phyloP scores from a whole-genome alignment of 2,329 filamentous ascomycete species.

The Venturia aucupariae region DNA sequence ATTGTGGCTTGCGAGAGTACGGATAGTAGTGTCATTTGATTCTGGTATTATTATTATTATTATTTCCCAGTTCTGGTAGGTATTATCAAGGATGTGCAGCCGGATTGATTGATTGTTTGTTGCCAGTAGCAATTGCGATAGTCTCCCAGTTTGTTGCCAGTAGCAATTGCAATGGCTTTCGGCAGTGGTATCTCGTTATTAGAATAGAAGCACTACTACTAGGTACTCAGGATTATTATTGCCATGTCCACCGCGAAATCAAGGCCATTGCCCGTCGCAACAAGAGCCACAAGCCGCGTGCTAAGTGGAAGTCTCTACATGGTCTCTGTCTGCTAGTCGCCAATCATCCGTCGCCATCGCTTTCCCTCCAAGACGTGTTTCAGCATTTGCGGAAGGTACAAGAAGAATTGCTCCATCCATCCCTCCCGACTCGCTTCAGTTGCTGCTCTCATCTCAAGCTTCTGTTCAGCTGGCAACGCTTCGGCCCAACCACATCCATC shows the following conservation, averaged over 20 bases:
- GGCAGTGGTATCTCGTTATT: too few relatives aligned
- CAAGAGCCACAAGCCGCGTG: background rate
- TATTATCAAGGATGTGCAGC: too few relatives aligned
- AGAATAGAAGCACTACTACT: too few relatives aligned
- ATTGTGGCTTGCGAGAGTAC: background rate
- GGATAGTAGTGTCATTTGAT: constrained; percentile 2
- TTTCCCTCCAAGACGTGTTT: background rate
- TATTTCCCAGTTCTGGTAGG: too few relatives aligned
- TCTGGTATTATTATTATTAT: too few relatives aligned
- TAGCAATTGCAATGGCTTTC: too few relatives aligned
- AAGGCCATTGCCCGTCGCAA: background rate
- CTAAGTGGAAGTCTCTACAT: too few relatives aligned
- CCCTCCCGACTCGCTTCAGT: background rate
- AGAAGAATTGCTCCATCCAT: background rate
- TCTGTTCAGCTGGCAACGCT: background rate
- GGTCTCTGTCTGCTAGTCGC: background rate
- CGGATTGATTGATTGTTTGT: background rate
- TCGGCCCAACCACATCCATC: background rate
- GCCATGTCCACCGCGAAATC: background rate
- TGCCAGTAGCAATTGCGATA: background rate
- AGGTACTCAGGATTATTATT: too few relatives aligned
- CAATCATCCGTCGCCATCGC: background rate
- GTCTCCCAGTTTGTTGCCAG: too few relatives aligned
- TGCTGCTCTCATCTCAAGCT: too few relatives aligned
- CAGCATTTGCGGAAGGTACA: background rate